Evolutionary conservation across 2,329 filamentous ascomycete species (phyloP), one percentile per base, ranked within the genome.

Genomic region (Fusarium euwallaceae): DNA sequence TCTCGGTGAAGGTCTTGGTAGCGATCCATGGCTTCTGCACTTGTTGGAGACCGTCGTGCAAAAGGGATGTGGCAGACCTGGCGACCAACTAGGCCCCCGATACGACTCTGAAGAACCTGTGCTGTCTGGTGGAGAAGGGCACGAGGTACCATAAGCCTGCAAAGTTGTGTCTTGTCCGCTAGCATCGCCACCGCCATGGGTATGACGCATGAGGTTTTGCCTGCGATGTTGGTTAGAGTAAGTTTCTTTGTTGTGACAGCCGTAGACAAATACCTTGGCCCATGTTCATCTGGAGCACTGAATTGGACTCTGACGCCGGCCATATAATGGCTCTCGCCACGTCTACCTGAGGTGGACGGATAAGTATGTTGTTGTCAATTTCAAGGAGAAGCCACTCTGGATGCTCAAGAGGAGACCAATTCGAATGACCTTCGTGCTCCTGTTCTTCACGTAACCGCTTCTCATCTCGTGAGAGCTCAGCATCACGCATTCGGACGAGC

Each of bases 301-400:
- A 90, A 66, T 92, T 93, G 0, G 80, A 67, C 0, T 81, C 80
- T 0, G 87, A 89, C 0, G 73, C 45, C 0, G 92, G 91, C 0
- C 80, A 81, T 1, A 91, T 90, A 17, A 90, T 93, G 0, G 89
- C 88, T 2, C 81, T 71, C 0, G 92, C 91, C 7, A 94, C 91
- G 2, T 90, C 85, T 0, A 92, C 84, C 67, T 94, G 92, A 0
- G 88, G 86, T 0, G 85, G 81, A 0, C 92, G 87, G 59, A 94
- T 90, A 9, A 91, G 81, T 1, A 94, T 78, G 70, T 92, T 86
- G 2, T 87, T 84, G 65, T 94, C 92, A 17, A 94, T 87, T 67
- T 94, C 92, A 0, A 94, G 79, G 0, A 94, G 82, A 0, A 94
- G 80, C 88, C 91, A 93, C 74, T 94, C 92, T 0, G 90, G 84